Conservation (phyloP, 164 flowering plant genomes). For the Dillenia turbinata region DNA sequence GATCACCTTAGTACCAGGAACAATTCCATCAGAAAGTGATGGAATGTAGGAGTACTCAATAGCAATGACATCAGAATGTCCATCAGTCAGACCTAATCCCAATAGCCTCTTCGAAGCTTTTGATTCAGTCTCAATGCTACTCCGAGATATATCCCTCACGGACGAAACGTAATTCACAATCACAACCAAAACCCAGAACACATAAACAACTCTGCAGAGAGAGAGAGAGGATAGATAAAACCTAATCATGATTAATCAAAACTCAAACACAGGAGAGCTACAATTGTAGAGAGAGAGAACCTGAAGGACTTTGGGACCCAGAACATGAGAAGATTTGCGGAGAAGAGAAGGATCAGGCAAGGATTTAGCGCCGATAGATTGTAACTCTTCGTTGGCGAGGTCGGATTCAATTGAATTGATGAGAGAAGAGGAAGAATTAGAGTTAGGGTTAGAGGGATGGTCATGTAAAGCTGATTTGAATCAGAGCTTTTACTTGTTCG, state of each 20-base stretch:
- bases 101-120: slow-evolving; percentile 50
- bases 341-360: slow-evolving; percentile 51
- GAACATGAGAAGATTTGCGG: slow-evolving; percentile 46
- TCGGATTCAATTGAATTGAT: slow-evolving; percentile 53
- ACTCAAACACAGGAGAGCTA: not conserved
- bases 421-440: not conserved
- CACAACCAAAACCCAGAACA: slow-evolving; percentile 1
- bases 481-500: slow-evolving; percentile 31
- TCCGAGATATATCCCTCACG: slow-evolving; percentile 57
- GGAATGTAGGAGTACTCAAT: slow-evolving; percentile 62
- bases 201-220: not conserved
- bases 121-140: slow-evolving; percentile 39
- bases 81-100: slow-evolving; percentile 71
- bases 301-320: slow-evolving; percentile 83
- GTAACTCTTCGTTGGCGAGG: slow-evolving; percentile 67
- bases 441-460: not conserved
- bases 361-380: slow-evolving; percentile 62
- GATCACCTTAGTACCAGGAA: slow-evolving; percentile 86
- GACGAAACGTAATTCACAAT: slow-evolving; percentile 17
- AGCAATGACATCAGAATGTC: slow-evolving; percentile 60
- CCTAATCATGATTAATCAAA: not conserved
- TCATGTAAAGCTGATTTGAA: slow-evolving; percentile 26
- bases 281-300: slow-evolving; percentile 16
- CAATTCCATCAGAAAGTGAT: slow-evolving; percentile 52
- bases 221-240: not conserved